A percentile compares a stretch with the other conserved stretches of the same genome.
Evolutionary conservation across 2,329 filamentous ascomycete species (phyloP).

Genomic region (Hortaea werneckii): DNA sequence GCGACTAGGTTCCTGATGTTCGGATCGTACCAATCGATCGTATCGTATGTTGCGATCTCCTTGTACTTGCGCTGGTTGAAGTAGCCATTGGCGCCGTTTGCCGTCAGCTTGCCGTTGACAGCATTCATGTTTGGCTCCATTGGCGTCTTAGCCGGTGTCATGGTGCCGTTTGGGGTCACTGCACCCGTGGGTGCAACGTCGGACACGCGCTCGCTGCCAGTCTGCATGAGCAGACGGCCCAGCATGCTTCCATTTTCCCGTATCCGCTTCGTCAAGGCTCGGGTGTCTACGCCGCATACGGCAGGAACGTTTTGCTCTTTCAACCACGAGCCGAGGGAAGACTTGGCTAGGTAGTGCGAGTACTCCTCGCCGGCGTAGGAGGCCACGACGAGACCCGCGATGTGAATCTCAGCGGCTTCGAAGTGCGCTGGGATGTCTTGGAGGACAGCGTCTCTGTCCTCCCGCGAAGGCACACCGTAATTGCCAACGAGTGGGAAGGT

Average conservation of each 20-base stretch:
- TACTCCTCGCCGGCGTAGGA: slow-evolving; percentile 91
- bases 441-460: slow-evolving; percentile 74
- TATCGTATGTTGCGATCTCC: slow-evolving; percentile 50
- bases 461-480: slow-evolving; percentile 88
- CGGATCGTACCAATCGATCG: slow-evolving; percentile 80
- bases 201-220: slow-evolving; percentile 30
- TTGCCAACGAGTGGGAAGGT: slow-evolving; percentile 95
- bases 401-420: slow-evolving; percentile 85
- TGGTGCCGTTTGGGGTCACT: slow-evolving; percentile 18
- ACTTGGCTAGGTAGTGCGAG: slow-evolving; percentile 85
- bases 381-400: slow-evolving; percentile 81
- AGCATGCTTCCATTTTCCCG: slow-evolving; percentile 93
- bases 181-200: slow-evolving; percentile 24
- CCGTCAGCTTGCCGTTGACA: slow-evolving; percentile 17
- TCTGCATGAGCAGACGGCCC: slow-evolving; percentile 74
- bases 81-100: slow-evolving; percentile 25
- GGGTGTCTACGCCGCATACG: slow-evolving; percentile 90
- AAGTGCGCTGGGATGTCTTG: slow-evolving; percentile 84
- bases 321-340: slow-evolving; percentile 86
- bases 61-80: slow-evolving; percentile 17
- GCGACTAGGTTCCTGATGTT: slow-evolving; percentile 88
- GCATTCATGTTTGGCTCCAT: slow-evolving; percentile 23
- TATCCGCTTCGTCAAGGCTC: slow-evolving; percentile 88
- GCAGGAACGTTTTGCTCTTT: slow-evolving; percentile 92
- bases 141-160: slow-evolving; percentile 30